A percentile compares a stretch with the other conserved stretches of the same genome.
Evolutionary conservation across 306 rosid genomes (phyloP).

Genomic region (Benincasa hispida): DNA sequence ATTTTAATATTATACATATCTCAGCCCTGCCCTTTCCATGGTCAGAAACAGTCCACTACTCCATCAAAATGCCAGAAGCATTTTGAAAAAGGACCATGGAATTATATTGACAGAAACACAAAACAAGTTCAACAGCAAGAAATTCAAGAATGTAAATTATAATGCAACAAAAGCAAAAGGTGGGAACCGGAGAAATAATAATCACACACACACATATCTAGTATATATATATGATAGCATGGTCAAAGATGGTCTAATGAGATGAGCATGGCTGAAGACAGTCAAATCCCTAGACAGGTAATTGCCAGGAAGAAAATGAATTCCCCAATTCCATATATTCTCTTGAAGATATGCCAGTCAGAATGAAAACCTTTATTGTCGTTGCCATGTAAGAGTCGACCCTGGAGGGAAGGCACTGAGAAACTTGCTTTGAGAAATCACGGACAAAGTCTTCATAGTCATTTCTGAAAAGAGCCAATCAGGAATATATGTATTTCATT

Average conservation of each 20-base stretch:
- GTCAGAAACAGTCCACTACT: background rate
- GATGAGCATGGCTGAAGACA: background rate
- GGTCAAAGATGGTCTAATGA: background rate
- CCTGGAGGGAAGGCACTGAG: constrained; percentile 66
- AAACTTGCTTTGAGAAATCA: constrained; percentile 65
- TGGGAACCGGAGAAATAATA: background rate
- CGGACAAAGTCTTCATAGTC: constrained; percentile 76
- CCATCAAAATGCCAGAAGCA: background rate
- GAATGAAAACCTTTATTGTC: constrained; percentile 49
- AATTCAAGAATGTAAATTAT: background rate
- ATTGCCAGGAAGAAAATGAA: background rate
- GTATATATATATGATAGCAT: background rate
- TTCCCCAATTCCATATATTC: background rate
- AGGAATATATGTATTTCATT: background rate
- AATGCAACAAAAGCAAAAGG: background rate
- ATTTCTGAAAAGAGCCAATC: constrained; percentile 34
- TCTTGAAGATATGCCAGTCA: constrained; percentile 1
- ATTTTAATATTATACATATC: no score
- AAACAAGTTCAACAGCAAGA: background rate
- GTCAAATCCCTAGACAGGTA: background rate
- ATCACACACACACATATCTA: background rate
- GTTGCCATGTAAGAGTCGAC: constrained; percentile 73
- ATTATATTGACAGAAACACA: background rate
- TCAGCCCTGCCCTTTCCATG: background rate
- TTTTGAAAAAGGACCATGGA: background rate